A percentile compares a stretch with the other conserved stretches of the same genome.
phyloP scores from a whole-genome alignment of 306 rosid genomes.

The Cucumis sativus region Cucumber_9930_V3 NC_026657.2:3759501-3760000 shows the following conservation, averaged over 20 bases:
- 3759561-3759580: background rate
- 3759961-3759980: background rate
- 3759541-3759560: background rate
- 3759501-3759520: background rate
- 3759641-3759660: background rate
- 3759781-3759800: conserved; percentile 22
- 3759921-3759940: background rate
- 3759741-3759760: conserved; percentile 37
- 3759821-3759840: background rate
- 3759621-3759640: background rate
- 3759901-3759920: background rate
- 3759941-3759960: background rate
- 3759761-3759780: conserved; percentile 11
- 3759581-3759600: background rate
- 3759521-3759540: background rate
- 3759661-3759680: background rate
- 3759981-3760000: conserved; percentile 12
- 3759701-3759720: background rate
- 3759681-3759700: background rate
- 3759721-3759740: background rate
- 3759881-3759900: too few species aligned
- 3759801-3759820: background rate
- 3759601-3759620: background rate
- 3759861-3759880: too few species aligned
- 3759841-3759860: too few species aligned